Base-by-base conservation (phyloP, 176 grass and related monocot species). In the Ensete ventricosum region DNA sequence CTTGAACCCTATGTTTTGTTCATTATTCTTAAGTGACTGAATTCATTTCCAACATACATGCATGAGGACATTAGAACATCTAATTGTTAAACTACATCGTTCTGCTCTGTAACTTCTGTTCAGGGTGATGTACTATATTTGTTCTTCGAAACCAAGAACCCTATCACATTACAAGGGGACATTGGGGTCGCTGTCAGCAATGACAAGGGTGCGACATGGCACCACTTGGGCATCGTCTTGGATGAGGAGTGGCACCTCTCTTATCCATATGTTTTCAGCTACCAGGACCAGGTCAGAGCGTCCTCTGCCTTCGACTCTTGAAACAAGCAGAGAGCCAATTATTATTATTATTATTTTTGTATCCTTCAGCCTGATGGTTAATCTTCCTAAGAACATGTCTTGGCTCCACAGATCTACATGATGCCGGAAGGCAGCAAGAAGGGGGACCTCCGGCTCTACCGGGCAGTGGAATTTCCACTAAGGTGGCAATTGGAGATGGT, bases 231-330 rank as follows among this genome's bases (percentile, higher is more conserved):
- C 19, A 81, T 93, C 9, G 88, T 82, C 26, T 85, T 98, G 70
- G 90, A 93, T 84, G 94, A 98, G 76, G 78, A 85, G 23, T 98
- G 94, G 88, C 94, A 98, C 77, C 90, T 98, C 82, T 98, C 94
- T 1, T 93, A 89, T 75, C 94, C 94, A 58, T 91, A 87, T 14
- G 80, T 98, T 49, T 93, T 98, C 64, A 80, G 72, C 64, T 82
- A 91, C 58, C 53, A 89, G 75, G 82, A 79, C 27, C 74, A 87
- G 79, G 94, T 93, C 80, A 52, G 69, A 80, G 73, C 14, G 34
- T 43, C 34, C 34, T 43, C 34, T 43, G 12, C 17, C 16, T 13
- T 49, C 9, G 10, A 73, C 51, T 55, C 52, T 76, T 51, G 11
- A 82, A 64, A 69, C 0, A 74, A 34, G 17, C 72, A 74, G 62